Evolutionary conservation across 2,329 filamentous ascomycete species (phyloP), one percentile per base, ranked within the genome.

Genomic region (Microsporum audouinii): DNA sequence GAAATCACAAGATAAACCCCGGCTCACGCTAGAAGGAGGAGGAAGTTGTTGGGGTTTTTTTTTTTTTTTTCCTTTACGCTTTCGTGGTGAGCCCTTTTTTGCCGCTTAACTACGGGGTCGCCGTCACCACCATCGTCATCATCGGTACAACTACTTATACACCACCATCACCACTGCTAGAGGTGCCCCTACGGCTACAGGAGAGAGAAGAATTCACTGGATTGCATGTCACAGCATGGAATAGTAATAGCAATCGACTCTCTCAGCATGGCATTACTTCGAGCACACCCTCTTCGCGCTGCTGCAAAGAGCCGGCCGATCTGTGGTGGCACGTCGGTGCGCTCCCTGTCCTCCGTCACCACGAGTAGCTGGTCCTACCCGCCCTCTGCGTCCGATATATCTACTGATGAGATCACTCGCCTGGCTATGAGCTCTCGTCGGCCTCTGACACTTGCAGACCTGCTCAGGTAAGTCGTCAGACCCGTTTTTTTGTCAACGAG

Each of bases 381-480:
- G 14, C 76, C 76, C 49, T 76, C 76, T 60, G 76, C 75, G 29
- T 72, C 77, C n/a, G 77, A 77, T 53, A 81, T 84, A 17, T 81
- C 82, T 43, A 88, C 92, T 71, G 84, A 88, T 65, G 88, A 94
- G 71, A 88, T 97, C 65, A 83, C 86, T 53, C 83, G 83, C 47
- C 82, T 97, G 55, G 89, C 91, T 36, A 84, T 85, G 61, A 85
- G 88, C 70, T 85, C 87, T 39, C 82, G 95, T 59, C 88, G 95
- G 70, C 84, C 87, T 8, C 78, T 97, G 69, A 94, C 89, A 31
- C 82, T 99, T 38, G 86, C 87, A 62, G 94, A 97, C 71, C 80
- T 99, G 4, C 88, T 96, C 68, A 92, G 87, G 88, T 95, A 80
- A 67, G 79, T 63, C 33, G 7, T 41, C 45, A 56, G 3, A 5